Evolutionary conservation across 1,139 yeast genomes (phyloP).

Genomic region (Hemisphaericaspora xylofermentans): DNA sequence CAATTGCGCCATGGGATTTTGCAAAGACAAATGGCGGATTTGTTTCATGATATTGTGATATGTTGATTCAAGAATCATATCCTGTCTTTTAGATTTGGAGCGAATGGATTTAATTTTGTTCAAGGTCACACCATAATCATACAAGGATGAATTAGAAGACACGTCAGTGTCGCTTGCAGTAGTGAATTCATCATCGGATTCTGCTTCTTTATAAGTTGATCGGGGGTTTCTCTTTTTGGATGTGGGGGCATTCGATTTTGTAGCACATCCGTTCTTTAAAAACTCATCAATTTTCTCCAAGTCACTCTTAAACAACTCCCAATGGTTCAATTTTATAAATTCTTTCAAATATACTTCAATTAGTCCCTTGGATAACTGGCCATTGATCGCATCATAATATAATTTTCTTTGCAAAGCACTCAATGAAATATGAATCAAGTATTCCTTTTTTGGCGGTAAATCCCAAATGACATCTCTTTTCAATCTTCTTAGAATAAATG

Average conservation of each 20-base stretch:
- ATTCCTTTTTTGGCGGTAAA: constrained; percentile 88
- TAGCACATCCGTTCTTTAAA: constrained; percentile 25
- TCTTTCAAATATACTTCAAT: constrained; percentile 48
- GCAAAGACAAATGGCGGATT: constrained; percentile 37
- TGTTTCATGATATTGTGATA: constrained; percentile 20
- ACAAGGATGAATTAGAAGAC: constrained; percentile 7
- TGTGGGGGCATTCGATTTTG: background rate
- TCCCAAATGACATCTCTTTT: constrained; percentile 66
- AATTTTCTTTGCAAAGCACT: constrained; percentile 60
- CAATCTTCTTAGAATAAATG: constrained; percentile 79
- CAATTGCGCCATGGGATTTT: constrained; percentile 76
- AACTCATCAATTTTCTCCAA: constrained; percentile 39
- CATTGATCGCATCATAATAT: constrained; percentile 59
- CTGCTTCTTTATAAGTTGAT: constrained; percentile 23
- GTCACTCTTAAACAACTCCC: constrained; percentile 20
- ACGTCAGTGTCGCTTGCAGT: constrained; percentile 6
- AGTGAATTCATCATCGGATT: constrained; percentile 23
- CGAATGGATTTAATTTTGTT: background rate
- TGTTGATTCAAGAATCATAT: constrained; percentile 17
- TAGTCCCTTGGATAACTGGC: constrained; percentile 40
- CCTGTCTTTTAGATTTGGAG: constrained; percentile 14
- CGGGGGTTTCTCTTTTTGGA: constrained; percentile 7
- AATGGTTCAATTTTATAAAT: constrained; percentile 35
- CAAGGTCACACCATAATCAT: constrained; percentile 12
- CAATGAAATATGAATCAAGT: constrained; percentile 70